phyloP scores from a whole-genome alignment of 2,329 filamentous ascomycete genomes.

The Claviceps monticola region DNA sequence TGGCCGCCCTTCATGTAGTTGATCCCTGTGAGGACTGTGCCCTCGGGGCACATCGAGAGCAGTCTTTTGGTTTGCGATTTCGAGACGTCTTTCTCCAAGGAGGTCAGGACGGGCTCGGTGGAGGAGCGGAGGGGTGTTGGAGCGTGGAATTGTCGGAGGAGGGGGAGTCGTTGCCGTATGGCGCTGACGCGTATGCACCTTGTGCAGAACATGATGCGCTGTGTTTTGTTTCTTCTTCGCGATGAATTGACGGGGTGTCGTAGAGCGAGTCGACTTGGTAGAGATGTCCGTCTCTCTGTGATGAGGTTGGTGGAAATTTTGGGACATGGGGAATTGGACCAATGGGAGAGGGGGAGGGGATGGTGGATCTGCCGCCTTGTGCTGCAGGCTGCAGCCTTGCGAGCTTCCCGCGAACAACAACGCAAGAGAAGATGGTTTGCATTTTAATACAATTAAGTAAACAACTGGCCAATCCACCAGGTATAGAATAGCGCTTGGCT shows the following conservation, averaged over 20 bases:
- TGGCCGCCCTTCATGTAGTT: conserved; percentile 63
- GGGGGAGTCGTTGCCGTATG: conserved; percentile 16
- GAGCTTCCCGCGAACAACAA: background rate
- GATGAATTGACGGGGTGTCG: background rate
- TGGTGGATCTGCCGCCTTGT: background rate
- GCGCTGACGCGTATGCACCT: conserved; percentile 34
- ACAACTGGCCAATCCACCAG: conserved; percentile 13
- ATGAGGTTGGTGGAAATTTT: conserved; percentile 5
- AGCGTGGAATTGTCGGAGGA: conserved; percentile 27
- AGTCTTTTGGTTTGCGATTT: conserved; percentile 17
- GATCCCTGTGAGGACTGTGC: conserved; percentile 57
- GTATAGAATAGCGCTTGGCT: background rate
- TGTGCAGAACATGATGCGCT: conserved; percentile 26
- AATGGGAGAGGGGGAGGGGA: background rate
- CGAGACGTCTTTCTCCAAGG: conserved; percentile 17
- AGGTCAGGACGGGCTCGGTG: conserved; percentile 23
- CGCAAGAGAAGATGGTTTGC: background rate
- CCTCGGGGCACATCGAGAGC: conserved; percentile 45
- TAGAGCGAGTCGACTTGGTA: background rate
- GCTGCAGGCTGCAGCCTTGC: background rate
- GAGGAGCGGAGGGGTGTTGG: conserved; percentile 20
- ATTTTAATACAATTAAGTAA: background rate
- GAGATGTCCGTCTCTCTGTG: background rate
- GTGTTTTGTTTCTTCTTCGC: background rate
- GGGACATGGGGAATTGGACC: conserved; percentile 1